phyloP scores from a whole-genome alignment of 352 stramenopile species.

The Globisporangium paddicum region DNA sequence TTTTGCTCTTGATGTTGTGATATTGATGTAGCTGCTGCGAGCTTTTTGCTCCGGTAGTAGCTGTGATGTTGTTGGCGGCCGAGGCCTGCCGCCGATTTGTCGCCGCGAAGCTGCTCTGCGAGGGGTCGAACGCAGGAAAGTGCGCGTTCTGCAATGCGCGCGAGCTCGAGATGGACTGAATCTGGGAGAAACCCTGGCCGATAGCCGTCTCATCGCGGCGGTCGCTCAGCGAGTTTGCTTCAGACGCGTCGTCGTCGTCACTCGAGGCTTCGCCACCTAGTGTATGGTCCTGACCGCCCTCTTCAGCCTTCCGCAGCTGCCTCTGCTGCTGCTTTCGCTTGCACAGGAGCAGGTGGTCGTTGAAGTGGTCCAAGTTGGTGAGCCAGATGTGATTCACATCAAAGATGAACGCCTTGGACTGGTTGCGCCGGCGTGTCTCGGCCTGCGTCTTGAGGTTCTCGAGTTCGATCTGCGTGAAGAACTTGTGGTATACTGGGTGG shows the following conservation, averaged over 20 bases:
- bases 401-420: conserved; percentile 78
- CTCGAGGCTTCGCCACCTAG: neutral
- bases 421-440: conserved; percentile 62
- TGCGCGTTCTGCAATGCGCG: conserved; percentile 53
- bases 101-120: neutral
- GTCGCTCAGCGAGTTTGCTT: conserved; percentile 31
- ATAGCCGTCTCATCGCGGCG: conserved; percentile 57
- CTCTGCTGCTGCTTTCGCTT: conserved; percentile 12
- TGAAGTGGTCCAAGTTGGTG: conserved; percentile 88
- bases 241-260: conserved; percentile 1
- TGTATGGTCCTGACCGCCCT: neutral
- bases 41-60: neutral
- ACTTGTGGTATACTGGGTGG: conserved; percentile 61
- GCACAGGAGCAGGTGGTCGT: conserved; percentile 27
- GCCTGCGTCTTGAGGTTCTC: conserved; percentile 68
- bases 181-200: conserved; percentile 65
- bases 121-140: conserved; percentile 17
- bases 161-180: conserved; percentile 63
- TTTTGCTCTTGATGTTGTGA: neutral
- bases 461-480: conserved; percentile 51
- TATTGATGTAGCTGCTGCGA: neutral
- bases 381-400: conserved; percentile 91
- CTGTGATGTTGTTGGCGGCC: neutral
- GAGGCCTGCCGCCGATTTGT: neutral
- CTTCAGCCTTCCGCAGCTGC: neutral